Base-by-base conservation (phyloP, 805 yeast genomes). In the Teunomyces aglyptinius region DNA sequence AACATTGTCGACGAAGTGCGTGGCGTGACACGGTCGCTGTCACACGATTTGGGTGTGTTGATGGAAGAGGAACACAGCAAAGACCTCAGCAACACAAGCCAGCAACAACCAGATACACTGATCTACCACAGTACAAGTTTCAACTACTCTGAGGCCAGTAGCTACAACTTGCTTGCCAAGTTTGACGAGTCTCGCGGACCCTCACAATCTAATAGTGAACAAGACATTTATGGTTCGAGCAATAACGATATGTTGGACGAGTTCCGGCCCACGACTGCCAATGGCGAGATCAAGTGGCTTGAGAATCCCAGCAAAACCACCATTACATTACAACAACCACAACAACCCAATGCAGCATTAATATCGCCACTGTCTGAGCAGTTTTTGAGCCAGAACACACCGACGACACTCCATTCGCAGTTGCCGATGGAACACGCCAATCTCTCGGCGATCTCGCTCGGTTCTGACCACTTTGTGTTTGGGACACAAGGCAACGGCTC, bases 1-100 rank as follows among this genome's bases (percentile, higher is more conserved):
- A 73, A 73, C 52, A 59, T 74, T 7, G 68, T 65, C 11, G 73
- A 62, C 6, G 19, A 46, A 28, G 42, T 57, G 44, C 60, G 69
- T 31, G 71, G 66, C 50, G 29, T 60, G 38, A 58, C 67, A 6
- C 57, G 64, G 49, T 50, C 64, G 16, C 50, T 60, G 38, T 52
- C 61, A 38, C 49, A 59, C 22, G 56, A 65, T 51, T 58, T 69
- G 43, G 70, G 59, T 41, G 56, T 58, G 2, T 24, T 24, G 26
- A 51, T 69, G 28, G 53, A 55, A 5, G 74, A 69, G 48, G 69
- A 65, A 51, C 58, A 60, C 50, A 55, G 63, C 19, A 53, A 50
- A 29, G 65, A 64, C 38, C 46, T 49, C 38, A 35, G 45, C 31
- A 44, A 18, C 32, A 46, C 12, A 47, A 47, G 26, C 10, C 34